Evolutionary conservation across 2,329 filamentous ascomycete species (phyloP), one percentile per base, ranked within the genome.

Genomic region (Diplodia intermedia): DNA sequence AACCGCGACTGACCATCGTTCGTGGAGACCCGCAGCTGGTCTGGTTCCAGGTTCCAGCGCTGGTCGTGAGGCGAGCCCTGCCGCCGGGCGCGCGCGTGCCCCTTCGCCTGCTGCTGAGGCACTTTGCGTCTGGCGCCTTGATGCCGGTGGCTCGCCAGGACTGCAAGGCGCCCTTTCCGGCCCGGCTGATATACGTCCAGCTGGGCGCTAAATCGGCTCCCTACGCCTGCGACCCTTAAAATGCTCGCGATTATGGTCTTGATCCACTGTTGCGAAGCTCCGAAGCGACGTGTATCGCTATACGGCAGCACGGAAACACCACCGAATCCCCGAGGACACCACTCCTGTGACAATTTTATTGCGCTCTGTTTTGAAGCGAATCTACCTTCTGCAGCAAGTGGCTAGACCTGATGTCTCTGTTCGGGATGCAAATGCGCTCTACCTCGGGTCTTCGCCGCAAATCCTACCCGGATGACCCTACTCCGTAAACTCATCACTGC

Each of bases 311-410:
- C 12, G 7, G 56, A 61, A 61, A 50, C 43, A 50, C 57, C 31
- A 43, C 26, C 18, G 18, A 23, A 23, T 60, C n/a, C 36, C 9
- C 29, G 55, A 40, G 36, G 29, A 40, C 11, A 26, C 31, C 6
- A 33, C 38, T 26, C 52, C 31, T 18, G 40, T 38, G 47, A 33
- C 23, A 33, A 33, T 40, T 63, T 63, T 47, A 26, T 52, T 52
- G 47, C 60, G 40, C 29, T 31, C 29, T 31, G 29, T 38, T 63
- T 52, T 47, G 47, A 38, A 8, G 40, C 36, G 18, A 7, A 26
- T 62, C 57, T 62, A 62, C 43, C 29, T 63, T n/a, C n/a, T 56
- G 18, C 38, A 52, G 60, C 60, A 29, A 52, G 8, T 52, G 29
- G 26, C 60, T 26, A 52, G 60, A 36, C n/a, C 60, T 49, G n/a